phyloP scores from a whole-genome alignment of 2,329 filamentous ascomycete genomes.

The Thelonectria olida region DNA sequence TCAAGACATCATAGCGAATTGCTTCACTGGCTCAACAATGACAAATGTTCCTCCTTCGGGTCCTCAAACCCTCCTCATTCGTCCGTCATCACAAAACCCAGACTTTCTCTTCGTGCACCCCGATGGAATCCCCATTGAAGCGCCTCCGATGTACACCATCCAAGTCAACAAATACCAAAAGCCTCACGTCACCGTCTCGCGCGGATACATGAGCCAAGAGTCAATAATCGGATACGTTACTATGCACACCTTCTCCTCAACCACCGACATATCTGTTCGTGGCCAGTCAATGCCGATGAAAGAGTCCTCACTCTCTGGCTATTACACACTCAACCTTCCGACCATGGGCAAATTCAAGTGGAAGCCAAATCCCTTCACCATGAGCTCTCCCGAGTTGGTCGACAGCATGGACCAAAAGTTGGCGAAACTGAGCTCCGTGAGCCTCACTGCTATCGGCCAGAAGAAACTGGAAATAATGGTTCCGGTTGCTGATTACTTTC shows the following conservation, averaged over 20 bases:
- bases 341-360: slow-evolving; percentile 39
- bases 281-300: slow-evolving; percentile 33
- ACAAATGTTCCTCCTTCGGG: slow-evolving; percentile 10
- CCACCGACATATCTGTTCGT: slow-evolving; percentile 27
- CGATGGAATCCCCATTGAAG: slow-evolving; percentile 19
- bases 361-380: slow-evolving; percentile 33
- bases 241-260: slow-evolving; percentile 29
- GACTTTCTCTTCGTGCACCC: slow-evolving; percentile 24
- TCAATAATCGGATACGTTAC: slow-evolving; percentile 30
- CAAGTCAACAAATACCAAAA: slow-evolving; percentile 8
- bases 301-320: slow-evolving; percentile 23
- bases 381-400: slow-evolving; percentile 25
- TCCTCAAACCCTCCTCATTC: slow-evolving; percentile 23
- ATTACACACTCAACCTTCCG: slow-evolving; percentile 26
- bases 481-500: slow-evolving; percentile 33
- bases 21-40: slow-evolving; percentile 20
- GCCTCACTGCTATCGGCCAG: slow-evolving; percentile 17
- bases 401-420: slow-evolving; percentile 28
- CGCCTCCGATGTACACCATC: slow-evolving; percentile 35
- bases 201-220: slow-evolving; percentile 22
- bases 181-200: slow-evolving; percentile 29
- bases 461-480: slow-evolving; percentile 34
- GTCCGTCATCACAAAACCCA: slow-evolving; percentile 13
- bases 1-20: slow-evolving; percentile 25
- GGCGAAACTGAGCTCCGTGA: slow-evolving; percentile 32